Base-by-base conservation (phyloP, 352 stramenopile species). In the Phytophthora vignae region DNA sequence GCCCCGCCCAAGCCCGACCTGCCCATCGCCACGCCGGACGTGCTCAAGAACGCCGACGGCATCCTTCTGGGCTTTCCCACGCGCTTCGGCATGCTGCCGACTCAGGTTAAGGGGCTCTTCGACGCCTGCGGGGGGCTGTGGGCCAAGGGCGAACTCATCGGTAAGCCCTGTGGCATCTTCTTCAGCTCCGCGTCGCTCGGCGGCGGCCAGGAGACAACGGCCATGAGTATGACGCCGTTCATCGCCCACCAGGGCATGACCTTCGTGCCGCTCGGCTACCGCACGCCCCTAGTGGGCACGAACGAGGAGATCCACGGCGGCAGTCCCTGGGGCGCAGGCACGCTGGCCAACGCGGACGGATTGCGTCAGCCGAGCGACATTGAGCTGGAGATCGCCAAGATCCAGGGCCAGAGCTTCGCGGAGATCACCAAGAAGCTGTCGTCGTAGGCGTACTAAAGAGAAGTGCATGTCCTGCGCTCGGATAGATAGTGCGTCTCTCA, bases 171-270 rank as follows among this genome's bases (percentile, higher is more conserved):
- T 57, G 90, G 87, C 44, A 79, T 92, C 36, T 97, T 98, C 74
- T 84, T 94, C 66, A 90, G 76, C 56, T 84, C 84, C 15, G 91
- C 53, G 42, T 88, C 82, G 2, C 69, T 91, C 36, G 85, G 83
- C 17, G 90, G 90, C 27, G 91, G 92, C 17, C 92, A 97, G 81
- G 91, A 98, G 73, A 97, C 88, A 4, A 92, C 87, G 2, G 83
- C 81, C 8, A 79, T 97, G 60, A 91, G 84, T 17, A 89, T 73
- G 29, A 76, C 95, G 29, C 87, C 89, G 25, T 94, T 95, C 74
- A 79, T 96, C 40, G 72, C 81, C 15, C 90, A 97, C 77, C 87
- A 96, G 25, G 92, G 92, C 44, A 96, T 97, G 85, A 83, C 87
- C 31, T 97, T 96, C 68, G 85, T 98, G 38, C 90, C 91, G 36